Evolutionary conservation across 441 rosid genomes (phyloP), one percentile per base, ranked within the genome.

Genomic region (Jatropha multifida): DNA sequence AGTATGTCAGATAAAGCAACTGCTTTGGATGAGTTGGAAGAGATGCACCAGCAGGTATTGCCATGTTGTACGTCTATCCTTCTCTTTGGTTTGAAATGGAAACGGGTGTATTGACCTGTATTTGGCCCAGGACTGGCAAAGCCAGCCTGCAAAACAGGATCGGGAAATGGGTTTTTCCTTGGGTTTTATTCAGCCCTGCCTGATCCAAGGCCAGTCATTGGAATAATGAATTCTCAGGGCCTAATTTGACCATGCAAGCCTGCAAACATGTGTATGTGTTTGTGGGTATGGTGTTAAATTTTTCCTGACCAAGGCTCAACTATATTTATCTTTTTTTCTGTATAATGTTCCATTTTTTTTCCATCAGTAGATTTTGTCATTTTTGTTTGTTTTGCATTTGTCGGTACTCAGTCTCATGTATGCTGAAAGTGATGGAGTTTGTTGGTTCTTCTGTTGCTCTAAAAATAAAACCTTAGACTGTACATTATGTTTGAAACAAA

Each of bases 21-120:
- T 87, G 94, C 97, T 32, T 69, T 80, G 70, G 99, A 96, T 85
- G 98, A 96, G 83, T 74, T 90, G 81, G 89, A 90, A 82, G 96
- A 90, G 85, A 94, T 94, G 94, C 89, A 92, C 79, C 96, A 86
- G 79, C 98, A 96, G 98, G 99, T 96, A 83, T 75, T 4, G 67
- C 65, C 18, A 54, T 55, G 60, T 11, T 74, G 69, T 56, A n/a
- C 27, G 38, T 5, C 2, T 63, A 49, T 41, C 44, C 61, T 64
- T 27, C 56, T 46, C 54, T 52, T 74, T 41, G 61, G 11, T 74
- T 66, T 73, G 3, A 17, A 41, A 54, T 55, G 51, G 55, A 54
- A 59, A 59, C 62, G 62, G 69, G 18, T 76, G 20, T n/a, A 14
- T 69, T 32, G 42, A 23, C 63, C 38, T 26, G 42, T 42, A 37